Conservation (phyloP, 495 filamentous ascomycete genomes). For the Annulohypoxylon nitens region DNA sequence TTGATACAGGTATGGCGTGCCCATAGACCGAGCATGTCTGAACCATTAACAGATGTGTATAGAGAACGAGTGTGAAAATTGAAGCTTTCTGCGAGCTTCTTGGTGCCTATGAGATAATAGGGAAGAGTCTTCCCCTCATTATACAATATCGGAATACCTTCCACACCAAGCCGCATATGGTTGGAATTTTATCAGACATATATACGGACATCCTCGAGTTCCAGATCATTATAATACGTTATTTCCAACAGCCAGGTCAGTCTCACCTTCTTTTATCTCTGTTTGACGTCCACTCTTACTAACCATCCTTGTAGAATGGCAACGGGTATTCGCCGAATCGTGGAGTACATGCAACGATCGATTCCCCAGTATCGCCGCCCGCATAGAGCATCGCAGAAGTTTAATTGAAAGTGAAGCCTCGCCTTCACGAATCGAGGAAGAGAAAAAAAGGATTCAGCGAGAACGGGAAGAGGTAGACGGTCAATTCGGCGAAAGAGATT, state of each 20-base stretch:
- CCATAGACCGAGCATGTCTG: neutral
- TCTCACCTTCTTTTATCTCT: neutral
- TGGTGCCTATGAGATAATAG: conserved; percentile 59
- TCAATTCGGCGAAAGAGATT: neutral
- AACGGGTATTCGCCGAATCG: neutral
- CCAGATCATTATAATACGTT: conserved; percentile 45
- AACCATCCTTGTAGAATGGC: neutral
- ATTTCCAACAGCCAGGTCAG: conserved; percentile 41
- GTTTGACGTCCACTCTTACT: neutral
- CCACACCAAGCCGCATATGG: conserved; percentile 11
- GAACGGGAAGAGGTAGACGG: neutral
- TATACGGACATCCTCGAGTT: conserved; percentile 58
- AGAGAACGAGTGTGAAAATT: neutral
- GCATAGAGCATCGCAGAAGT: neutral
- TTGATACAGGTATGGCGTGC: conserved; percentile 13
- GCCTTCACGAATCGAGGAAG: neutral
- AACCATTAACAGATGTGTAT: neutral
- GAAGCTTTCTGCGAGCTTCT: conserved; percentile 56
- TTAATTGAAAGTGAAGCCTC: neutral
- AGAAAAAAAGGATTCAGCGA: neutral
- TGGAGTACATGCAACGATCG: neutral
- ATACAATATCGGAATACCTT: conserved; percentile 41
- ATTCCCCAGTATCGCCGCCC: neutral
- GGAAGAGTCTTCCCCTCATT: conserved; percentile 55
- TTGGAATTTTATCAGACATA: conserved; percentile 40